A percentile compares a stretch with the other conserved stretches of the same genome.
phyloP scores from a whole-genome alignment of 352 stramenopile species.

The Phytophthora citricola region DNA sequence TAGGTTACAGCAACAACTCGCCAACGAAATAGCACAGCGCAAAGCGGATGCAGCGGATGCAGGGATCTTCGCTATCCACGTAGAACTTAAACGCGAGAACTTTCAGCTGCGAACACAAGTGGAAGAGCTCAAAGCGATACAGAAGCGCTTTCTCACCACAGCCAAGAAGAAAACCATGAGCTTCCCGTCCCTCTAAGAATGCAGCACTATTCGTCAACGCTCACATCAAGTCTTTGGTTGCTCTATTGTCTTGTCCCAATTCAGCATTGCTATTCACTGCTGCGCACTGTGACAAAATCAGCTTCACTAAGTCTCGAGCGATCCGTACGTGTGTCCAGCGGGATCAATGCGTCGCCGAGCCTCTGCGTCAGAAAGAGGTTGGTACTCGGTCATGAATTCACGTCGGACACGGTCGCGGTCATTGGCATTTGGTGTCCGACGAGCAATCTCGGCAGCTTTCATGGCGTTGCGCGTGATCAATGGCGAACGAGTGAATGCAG shows the following conservation, averaged over 20 bases:
- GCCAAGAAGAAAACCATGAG: constrained; percentile 80
- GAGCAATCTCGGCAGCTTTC: constrained; percentile 83
- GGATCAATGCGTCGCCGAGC: constrained; percentile 72
- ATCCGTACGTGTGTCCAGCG: constrained; percentile 81
- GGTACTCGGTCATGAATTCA: constrained; percentile 91
- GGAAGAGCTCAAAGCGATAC: constrained; percentile 74
- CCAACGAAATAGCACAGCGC: constrained; percentile 33
- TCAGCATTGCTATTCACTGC: constrained; percentile 10
- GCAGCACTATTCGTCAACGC: constrained; percentile 7
- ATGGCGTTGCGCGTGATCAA: constrained; percentile 86
- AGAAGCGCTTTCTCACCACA: constrained; percentile 70
- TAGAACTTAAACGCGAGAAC: constrained; percentile 84
- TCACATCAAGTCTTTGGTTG: constrained; percentile 21
- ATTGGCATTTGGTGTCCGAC: constrained; percentile 78
- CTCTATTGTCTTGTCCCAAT: constrained; percentile 27
- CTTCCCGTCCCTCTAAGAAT: constrained; percentile 57
- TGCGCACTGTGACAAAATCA: constrained; percentile 14
- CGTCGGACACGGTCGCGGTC: constrained; percentile 83
- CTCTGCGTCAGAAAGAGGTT: constrained; percentile 68
- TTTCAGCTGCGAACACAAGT: constrained; percentile 66
- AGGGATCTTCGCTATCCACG: constrained; percentile 67
- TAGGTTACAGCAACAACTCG: constrained; percentile 27
- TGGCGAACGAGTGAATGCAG: constrained; percentile 71
- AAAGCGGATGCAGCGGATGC: constrained; percentile 21
- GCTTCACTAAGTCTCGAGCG: constrained; percentile 65